Evolutionary conservation across 2,329 filamentous ascomycete genomes (phyloP), one percentile per base, ranked within the genome.

Genomic region (Fusarium oligoseptatum): DNA sequence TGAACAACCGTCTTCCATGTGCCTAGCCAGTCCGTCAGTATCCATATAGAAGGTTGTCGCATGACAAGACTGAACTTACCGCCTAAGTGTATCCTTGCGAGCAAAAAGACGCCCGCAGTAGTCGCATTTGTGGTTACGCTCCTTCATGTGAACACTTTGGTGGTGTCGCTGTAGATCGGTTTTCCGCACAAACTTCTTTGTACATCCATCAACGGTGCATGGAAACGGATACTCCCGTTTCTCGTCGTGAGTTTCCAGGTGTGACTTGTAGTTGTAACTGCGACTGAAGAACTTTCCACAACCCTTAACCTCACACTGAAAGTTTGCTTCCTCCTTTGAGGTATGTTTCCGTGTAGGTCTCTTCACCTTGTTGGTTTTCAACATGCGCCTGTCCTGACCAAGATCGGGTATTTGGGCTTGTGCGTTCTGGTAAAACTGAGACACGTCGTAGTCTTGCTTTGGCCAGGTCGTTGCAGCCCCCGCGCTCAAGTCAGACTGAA

Each of bases 211-310:
- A 34, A 91, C 84, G 2, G 85, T 85, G 82, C 95, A 97, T 2
- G 88, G 87, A 78, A 94, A 93, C 0, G 92, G 91, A 77, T 93
- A 94, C 77, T 90, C 90, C 66, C 93, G 88, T 68, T 90, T 88
- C 15, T 94, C 91, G 79, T 97, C 91, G 80, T 98, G 95, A 1
- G 92, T 95, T 79, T 95, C 92, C 88, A 95, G 89, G 81, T 97
- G 95, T 34, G 94, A 93, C 79, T 94, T 95, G 84, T 92, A 94
- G 83, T 97, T 97, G 85, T 96, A 97, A 78, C 91, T 92, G 71
- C 95, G 88, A 74, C 94, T 94, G 81, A 97, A 97, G 17, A 92
- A 88, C 81, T 93, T 94, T 8, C 92, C 92, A 79, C 95, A 98
- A 2, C 91, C 87, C 68, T 91, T 88, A 39, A 91, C 85, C 64